These are phyloP conservation scores for Epichloe sp. DNA, from an alignment of 2,329 filamentous ascomycete genomes.

Conservation along the genomic window DNA sequence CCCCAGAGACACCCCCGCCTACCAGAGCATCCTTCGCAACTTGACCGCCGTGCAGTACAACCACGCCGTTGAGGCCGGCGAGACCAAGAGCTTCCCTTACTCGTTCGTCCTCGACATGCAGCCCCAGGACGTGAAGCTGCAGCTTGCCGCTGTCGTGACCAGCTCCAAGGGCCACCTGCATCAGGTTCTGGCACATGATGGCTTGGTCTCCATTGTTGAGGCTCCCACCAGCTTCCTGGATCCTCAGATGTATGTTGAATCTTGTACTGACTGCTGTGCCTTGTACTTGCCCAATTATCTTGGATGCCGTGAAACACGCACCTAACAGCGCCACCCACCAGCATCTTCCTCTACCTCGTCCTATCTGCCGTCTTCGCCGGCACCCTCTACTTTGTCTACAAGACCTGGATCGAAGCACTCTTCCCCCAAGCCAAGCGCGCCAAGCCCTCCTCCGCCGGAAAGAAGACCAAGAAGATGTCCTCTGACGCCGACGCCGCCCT, in stretches of 20 bases:
- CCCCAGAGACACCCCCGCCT: conserved; percentile 30
- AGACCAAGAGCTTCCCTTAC: conserved; percentile 66
- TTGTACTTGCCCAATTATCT: too few relatives aligned
- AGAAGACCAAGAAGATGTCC: conserved; percentile 51
- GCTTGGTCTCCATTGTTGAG: conserved; percentile 76
- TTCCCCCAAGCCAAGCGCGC: conserved; percentile 81
- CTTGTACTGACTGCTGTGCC: not conserved
- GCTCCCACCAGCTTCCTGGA: conserved; percentile 85
- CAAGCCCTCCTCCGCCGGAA: conserved; percentile 29
- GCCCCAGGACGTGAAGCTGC: conserved; percentile 74
- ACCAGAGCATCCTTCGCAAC: conserved; percentile 61
- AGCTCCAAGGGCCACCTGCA: conserved; percentile 55
- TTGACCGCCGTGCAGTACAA: conserved; percentile 66
- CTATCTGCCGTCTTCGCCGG: conserved; percentile 66
- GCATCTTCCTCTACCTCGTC: conserved; percentile 95
- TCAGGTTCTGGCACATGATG: conserved; percentile 69
- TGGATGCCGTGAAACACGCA: not conserved
- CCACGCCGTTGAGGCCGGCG: conserved; percentile 59
- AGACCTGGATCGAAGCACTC: conserved; percentile 90
- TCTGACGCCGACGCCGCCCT: conserved; percentile 48
- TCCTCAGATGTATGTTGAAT: conserved; percentile 69
- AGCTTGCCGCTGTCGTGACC: conserved; percentile 61
- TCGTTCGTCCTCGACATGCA: conserved; percentile 83
- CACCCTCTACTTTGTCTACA: conserved; percentile 92
- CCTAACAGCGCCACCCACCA: conserved; percentile 21